Conservation (phyloP, 441 rosid species). For the Metrosideros polymorpha region DNA sequence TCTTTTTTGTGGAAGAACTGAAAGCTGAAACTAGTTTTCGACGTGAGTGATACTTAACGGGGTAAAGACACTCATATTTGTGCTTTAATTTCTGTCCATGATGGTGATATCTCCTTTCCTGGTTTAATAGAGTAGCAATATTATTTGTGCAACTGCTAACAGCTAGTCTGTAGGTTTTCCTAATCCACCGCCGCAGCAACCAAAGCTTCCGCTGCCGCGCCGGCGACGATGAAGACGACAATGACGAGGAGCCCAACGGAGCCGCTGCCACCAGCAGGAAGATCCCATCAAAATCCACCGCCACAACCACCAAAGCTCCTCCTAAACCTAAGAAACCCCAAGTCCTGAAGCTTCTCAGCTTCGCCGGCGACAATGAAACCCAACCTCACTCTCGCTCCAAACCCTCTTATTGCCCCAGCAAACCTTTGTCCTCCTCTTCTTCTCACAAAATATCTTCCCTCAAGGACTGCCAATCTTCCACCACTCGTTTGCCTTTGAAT, state of each 20-base stretch:
- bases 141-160: not conserved
- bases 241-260: not conserved
- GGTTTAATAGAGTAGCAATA: not conserved
- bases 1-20: not conserved
- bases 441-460: constrained; percentile 49
- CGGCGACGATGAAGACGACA: constrained; percentile 33
- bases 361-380: constrained; percentile 4
- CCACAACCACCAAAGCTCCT: constrained; percentile 8
- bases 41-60: not conserved
- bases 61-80: accelerated
- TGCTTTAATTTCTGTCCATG: too few relatives aligned
- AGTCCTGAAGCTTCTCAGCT: constrained; percentile 14
- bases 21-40: too few relatives aligned
- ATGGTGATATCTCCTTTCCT: not conserved
- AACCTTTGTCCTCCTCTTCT: constrained; percentile 17
- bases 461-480: constrained; percentile 32
- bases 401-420: constrained; percentile 25
- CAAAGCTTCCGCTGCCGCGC: constrained; percentile 73
- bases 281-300: not conserved
- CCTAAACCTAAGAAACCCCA: constrained; percentile 49
- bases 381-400: constrained; percentile 1
- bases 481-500: constrained; percentile 29
- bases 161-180: too few relatives aligned
- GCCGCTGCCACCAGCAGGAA: not conserved
- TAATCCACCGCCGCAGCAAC: too few relatives aligned